Conservation (phyloP, 495 filamentous ascomycete genomes). For the Bacidia rubella region DNA sequence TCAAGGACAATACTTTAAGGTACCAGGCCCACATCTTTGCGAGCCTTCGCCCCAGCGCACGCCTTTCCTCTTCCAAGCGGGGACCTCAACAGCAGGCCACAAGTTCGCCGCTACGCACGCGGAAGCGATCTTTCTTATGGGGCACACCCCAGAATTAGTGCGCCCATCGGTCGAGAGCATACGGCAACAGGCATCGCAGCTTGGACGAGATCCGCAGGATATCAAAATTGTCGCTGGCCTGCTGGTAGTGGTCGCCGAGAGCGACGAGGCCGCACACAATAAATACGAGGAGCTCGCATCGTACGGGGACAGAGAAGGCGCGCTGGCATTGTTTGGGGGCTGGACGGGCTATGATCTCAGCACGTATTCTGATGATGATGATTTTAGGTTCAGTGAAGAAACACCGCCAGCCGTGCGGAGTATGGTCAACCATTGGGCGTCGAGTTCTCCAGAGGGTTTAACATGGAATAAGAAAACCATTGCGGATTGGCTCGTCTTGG, state of each 20-base stretch:
- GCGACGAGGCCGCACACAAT: conserved; percentile 37
- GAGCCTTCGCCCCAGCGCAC: background rate
- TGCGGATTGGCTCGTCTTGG: conserved; percentile 40
- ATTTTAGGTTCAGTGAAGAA: background rate
- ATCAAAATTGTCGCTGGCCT: conserved; percentile 41
- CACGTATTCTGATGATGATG: background rate
- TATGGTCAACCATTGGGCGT: conserved; percentile 18
- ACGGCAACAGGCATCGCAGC: background rate
- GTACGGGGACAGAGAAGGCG: conserved; percentile 19
- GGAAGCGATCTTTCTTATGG: background rate
- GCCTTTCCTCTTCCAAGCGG: background rate
- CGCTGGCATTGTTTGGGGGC: background rate
- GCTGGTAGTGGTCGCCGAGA: conserved; percentile 35
- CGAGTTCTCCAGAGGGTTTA: conserved; percentile 1
- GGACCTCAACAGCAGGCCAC: background rate
- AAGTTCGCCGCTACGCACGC: background rate
- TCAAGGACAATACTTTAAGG: background rate
- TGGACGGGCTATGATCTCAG: background rate
- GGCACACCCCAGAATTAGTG: background rate
- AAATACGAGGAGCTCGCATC: conserved; percentile 36
- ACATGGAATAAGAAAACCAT: conserved; percentile 45
- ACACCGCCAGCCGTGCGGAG: conserved; percentile 17
- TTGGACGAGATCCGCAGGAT: conserved; percentile 32
- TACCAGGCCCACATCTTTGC: background rate
- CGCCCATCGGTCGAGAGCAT: background rate